Conservation (phyloP, 2,329 filamentous ascomycete species). For the Thyridium curvatum region DNA sequence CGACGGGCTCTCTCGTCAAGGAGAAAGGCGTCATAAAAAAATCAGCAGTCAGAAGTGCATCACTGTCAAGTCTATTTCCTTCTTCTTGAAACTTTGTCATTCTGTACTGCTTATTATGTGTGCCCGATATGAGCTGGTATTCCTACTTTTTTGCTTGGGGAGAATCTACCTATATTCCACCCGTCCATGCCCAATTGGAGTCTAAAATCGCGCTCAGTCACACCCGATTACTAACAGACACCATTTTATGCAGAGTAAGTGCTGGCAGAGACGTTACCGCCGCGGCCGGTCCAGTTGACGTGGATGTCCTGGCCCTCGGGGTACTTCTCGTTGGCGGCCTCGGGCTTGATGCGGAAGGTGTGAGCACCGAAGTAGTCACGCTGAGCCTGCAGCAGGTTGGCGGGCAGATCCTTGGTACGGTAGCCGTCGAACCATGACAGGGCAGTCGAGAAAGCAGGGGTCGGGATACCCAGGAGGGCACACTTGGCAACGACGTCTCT, state of each 20-base stretch:
- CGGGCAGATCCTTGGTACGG: constrained; percentile 92
- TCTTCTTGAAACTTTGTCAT: too few relatives aligned
- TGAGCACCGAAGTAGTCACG: constrained; percentile 98
- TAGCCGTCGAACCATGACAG: constrained; percentile 99
- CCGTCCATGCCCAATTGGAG: too few relatives aligned
- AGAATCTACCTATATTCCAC: too few relatives aligned
- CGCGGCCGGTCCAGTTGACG: constrained; percentile 99
- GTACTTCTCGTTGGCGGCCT: constrained; percentile 71
- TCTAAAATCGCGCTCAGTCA: too few relatives aligned
- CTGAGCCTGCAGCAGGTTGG: constrained; percentile 97
- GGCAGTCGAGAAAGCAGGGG: constrained; percentile 92
- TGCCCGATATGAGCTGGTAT: too few relatives aligned
- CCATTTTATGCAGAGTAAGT: constrained; percentile 85
- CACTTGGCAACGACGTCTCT: constrained; percentile 86
- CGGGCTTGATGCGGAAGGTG: constrained; percentile 84
- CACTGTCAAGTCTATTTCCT: too few relatives aligned
- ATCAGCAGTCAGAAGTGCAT: too few relatives aligned
- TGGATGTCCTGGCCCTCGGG: constrained; percentile 83
- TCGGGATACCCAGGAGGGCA: constrained; percentile 90
- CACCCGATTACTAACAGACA: too few relatives aligned
- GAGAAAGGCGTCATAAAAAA: too few relatives aligned
- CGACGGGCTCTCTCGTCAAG: too few relatives aligned
- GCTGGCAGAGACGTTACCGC: constrained; percentile 93
- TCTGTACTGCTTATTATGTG: too few relatives aligned
- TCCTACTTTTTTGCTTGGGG: too few relatives aligned